Evolutionary conservation across 2,329 filamentous ascomycete species (phyloP), one percentile per base, ranked within the genome.

Genomic region (Cadophora sp.): DNA sequence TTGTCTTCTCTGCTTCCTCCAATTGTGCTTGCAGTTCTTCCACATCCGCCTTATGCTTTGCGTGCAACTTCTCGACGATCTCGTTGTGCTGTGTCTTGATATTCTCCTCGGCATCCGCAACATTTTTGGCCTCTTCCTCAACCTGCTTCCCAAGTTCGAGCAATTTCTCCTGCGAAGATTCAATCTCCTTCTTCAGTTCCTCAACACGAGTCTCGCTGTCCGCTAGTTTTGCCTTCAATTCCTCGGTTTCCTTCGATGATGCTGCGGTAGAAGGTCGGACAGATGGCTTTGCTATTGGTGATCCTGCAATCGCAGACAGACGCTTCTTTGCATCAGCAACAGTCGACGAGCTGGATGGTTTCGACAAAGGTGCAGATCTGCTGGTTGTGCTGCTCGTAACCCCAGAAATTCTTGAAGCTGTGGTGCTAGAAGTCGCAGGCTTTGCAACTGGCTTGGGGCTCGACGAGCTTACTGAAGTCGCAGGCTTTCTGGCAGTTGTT

Each of bases 151-250:
- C 83, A 22, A 89, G 81, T 70, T 86, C 82, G 1, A 81, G 75
- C 63, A 89, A 81, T 73, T 84, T 88, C 60, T 83, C 83, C 73
- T 88, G 81, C 0, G 85, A 87, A 9, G 82, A 78, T 66, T 83
- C 79, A 59, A 90, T 83, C 72, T 89, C 84, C 6, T 81, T 80
- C 76, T 86, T 87, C 36, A 90, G 81, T 14, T 83, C 78, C 63
- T 84, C 82, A 11, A 89, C 84, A 73, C 88, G 85, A 7, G 82
- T 76, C 73, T 89, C 86, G 69, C 85, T 87, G 39, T 85, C 82
- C 4, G 81, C 80, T 24, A 90, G 80, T 77, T 89, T 88, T 8
- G 81, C 77, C 79, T 87, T 89, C 51, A 90, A 80, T 55, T 87
- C 83, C 59, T 89, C 87, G 3, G 86, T 79, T 73, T 87, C 86